These are phyloP conservation scores for Rhododendron molle DNA, from an alignment of 148 eudicot species.

Conservation along the genomic window DNA sequence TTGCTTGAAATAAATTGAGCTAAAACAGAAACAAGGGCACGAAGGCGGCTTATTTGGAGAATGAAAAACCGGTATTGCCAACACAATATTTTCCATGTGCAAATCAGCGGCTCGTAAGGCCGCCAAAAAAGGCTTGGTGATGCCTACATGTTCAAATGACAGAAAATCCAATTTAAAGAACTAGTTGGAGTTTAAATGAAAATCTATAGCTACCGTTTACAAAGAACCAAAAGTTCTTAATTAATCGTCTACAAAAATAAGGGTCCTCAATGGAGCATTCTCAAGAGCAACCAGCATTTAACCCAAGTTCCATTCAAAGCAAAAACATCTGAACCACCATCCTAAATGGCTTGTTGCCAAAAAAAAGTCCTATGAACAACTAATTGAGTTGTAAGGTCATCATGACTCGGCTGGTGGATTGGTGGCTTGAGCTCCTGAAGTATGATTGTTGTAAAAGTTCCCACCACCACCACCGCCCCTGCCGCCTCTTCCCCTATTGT, in stretches of 20 bases:
- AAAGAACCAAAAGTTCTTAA: not conserved
- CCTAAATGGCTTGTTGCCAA: not conserved
- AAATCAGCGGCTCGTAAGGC: not conserved
- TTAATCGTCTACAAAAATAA: not conserved
- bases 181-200: not conserved
- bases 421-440: slow-evolving; percentile 32
- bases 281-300: slow-evolving; percentile 7
- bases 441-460: slow-evolving; percentile 31
- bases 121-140: not conserved
- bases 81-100: not conserved
- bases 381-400: not conserved
- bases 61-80: not conserved
- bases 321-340: not conserved
- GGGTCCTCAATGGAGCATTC: slow-evolving; percentile 8
- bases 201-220: not conserved
- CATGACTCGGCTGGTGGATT: slow-evolving; percentile 32
- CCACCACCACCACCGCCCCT: slow-evolving; percentile 26
- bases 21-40: not conserved
- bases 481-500: slow-evolving; percentile 40
- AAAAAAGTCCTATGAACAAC: slow-evolving; percentile 8
- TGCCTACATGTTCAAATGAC: not conserved
- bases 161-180: not conserved
- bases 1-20: not conserved
- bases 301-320: not conserved
- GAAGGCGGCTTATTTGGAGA: not conserved